Evolutionary conservation across 345 rosid genomes (phyloP).

Genomic region (Microcos paniculata): DNA sequence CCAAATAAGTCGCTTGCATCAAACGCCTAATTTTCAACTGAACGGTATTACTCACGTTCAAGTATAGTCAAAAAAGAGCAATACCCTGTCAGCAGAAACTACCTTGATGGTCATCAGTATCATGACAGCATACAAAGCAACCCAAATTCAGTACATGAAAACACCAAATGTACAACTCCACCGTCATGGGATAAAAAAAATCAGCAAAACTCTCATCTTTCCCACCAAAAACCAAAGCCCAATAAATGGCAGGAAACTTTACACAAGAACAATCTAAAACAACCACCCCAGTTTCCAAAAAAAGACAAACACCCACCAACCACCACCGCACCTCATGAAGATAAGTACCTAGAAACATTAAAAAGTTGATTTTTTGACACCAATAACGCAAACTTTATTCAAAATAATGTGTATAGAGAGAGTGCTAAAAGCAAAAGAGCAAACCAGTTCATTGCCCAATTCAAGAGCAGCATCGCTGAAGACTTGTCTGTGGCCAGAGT

Average conservation of each 20-base stretch:
- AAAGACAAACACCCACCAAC: not conserved
- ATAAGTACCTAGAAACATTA: not conserved
- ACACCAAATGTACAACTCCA: slow-evolving; percentile 13
- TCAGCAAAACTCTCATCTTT: slow-evolving; percentile 1
- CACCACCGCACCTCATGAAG: not conserved
- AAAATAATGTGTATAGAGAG: slow-evolving; percentile 5
- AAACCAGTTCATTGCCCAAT: slow-evolving; percentile 91
- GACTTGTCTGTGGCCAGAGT: slow-evolving; percentile 74
- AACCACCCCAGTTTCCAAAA: not conserved
- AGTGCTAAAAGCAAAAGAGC: slow-evolving; percentile 26
- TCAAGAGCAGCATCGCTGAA: slow-evolving; percentile 91
- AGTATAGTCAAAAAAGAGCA: not conserved
- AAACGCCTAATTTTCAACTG: slow-evolving; percentile 8
- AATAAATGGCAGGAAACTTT: slow-evolving; percentile 8
- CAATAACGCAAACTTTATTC: not conserved
- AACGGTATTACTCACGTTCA: not conserved
- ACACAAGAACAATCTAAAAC: not conserved
- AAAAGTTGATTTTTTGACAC: slow-evolving; percentile 6
- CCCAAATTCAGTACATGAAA: slow-evolving; percentile 10
- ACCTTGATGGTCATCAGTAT: not conserved
- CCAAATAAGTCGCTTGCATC: slow-evolving; percentile 7
- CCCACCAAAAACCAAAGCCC: not conserved
- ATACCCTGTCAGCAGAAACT: not conserved
- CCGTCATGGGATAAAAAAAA: slow-evolving; percentile 8
- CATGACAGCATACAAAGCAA: slow-evolving; percentile 14